phyloP scores from a whole-genome alignment of 106 monocot genomes.

The Dendrobium officinale region DNA sequence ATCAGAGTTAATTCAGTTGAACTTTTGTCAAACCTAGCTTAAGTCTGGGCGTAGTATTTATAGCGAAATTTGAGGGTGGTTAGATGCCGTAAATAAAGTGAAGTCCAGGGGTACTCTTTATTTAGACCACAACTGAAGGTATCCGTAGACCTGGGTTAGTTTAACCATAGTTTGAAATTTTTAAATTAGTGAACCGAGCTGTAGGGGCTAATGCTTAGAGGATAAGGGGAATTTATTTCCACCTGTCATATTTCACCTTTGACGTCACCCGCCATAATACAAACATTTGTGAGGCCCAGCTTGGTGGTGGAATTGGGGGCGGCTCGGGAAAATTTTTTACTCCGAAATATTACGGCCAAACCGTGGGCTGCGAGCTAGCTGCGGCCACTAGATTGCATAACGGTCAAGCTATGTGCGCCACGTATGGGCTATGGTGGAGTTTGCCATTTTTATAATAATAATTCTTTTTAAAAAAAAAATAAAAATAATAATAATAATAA shows the following conservation, averaged over 20 bases:
- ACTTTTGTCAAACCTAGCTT: slow-evolving; percentile 30
- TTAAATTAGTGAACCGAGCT: neutral
- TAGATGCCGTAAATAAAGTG: neutral
- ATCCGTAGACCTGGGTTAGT: neutral
- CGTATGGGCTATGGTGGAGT: neutral
- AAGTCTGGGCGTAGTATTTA: slow-evolving; percentile 16
- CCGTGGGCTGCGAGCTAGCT: neutral
- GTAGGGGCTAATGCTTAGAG: neutral
- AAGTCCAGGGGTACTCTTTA: neutral
- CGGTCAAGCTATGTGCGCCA: neutral
- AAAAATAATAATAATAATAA: no score
- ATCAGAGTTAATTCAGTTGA: neutral
- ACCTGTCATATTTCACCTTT: neutral
- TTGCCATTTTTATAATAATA: no score
- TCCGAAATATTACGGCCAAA: neutral
- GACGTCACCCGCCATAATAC: neutral
- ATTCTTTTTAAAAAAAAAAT: no score
- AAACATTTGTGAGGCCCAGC: neutral
- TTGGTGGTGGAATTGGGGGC: neutral
- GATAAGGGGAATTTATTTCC: neutral
- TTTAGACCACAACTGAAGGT: no score
- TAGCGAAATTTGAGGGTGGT: neutral
- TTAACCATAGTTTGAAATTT: neutral
- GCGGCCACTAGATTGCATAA: neutral
- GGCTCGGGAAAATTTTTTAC: no score